Conservation (phyloP, 2,329 filamentous ascomycete species). For the Alternaria conjuncta region DNA sequence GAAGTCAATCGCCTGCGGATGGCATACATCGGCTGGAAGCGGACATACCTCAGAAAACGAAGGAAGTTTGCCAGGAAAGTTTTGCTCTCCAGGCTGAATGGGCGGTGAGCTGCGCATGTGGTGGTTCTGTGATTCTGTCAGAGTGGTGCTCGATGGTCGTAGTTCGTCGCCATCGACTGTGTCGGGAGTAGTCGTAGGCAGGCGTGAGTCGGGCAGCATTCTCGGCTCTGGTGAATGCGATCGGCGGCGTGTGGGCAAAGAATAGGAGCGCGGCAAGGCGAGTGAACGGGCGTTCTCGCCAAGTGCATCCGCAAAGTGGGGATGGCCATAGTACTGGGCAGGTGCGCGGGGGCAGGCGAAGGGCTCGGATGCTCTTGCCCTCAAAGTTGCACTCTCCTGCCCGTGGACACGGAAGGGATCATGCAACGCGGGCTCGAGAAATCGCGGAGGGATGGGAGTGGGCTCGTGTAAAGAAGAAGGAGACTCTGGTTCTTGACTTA, state of each 20-base stretch:
- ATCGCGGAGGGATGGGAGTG: not conserved
- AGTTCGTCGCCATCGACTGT: not conserved
- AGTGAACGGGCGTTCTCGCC: not conserved
- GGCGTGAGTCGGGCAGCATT: not conserved
- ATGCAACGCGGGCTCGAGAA: constrained; percentile 3
- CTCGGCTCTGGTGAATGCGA: not conserved
- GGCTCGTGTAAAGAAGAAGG: constrained; percentile 9
- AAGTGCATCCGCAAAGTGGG: not conserved
- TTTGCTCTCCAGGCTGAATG: constrained; percentile 41
- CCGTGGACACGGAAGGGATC: constrained; percentile 2
- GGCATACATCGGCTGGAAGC: not conserved
- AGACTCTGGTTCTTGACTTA: constrained; percentile 27
- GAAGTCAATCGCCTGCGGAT: constrained; percentile 11
- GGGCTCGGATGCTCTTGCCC: not conserved
- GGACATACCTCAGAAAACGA: constrained; percentile 40
- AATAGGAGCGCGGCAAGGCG: not conserved
- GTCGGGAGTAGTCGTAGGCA: not conserved
- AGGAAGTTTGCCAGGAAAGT: constrained; percentile 31
- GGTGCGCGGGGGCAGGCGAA: not conserved
- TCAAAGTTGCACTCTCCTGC: not conserved
- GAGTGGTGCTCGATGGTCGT: constrained; percentile 5
- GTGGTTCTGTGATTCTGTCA: constrained; percentile 33
- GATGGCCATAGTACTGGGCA: not conserved
- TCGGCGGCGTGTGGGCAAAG: not conserved
- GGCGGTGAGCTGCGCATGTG: constrained; percentile 42